Evolutionary conservation across 2,329 filamentous ascomycete genomes (phyloP).

Genomic region (Plectosphaerella sp.): DNA sequence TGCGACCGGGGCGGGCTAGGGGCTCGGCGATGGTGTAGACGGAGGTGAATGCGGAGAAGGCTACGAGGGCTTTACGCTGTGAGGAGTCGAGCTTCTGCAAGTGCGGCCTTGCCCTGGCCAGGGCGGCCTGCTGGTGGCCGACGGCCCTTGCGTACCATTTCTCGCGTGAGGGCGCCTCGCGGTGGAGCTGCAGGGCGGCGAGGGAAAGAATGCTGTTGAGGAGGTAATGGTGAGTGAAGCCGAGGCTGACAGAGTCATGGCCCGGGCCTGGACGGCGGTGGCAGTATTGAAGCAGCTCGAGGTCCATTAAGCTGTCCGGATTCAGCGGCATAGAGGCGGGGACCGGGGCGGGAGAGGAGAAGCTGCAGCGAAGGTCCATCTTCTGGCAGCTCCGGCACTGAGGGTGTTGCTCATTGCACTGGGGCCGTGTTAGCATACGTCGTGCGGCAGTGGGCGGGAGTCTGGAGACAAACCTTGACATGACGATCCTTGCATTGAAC

Average conservation of each 20-base stretch:
- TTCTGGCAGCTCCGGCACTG: neutral
- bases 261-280: neutral
- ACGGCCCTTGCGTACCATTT: conserved; percentile 2
- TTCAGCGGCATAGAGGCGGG: neutral
- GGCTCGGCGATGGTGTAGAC: neutral
- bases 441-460: no score
- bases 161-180: neutral
- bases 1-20: neutral
- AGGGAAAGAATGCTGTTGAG: neutral
- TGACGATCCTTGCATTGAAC: neutral
- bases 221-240: neutral
- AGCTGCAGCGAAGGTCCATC: neutral
- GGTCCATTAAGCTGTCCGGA: neutral
- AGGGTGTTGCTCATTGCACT: conserved; percentile 1
- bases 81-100: neutral
- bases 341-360: neutral
- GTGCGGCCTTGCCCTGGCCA: neutral
- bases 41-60: neutral
- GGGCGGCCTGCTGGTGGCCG: neutral
- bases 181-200: neutral
- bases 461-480: neutral
- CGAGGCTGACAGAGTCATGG: neutral
- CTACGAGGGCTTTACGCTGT: neutral
- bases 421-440: neutral
- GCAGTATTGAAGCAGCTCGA: neutral